Evolutionary conservation across 768 basidiomycete species (phyloP).

Genomic region (Cubamyces sp.): DNA sequence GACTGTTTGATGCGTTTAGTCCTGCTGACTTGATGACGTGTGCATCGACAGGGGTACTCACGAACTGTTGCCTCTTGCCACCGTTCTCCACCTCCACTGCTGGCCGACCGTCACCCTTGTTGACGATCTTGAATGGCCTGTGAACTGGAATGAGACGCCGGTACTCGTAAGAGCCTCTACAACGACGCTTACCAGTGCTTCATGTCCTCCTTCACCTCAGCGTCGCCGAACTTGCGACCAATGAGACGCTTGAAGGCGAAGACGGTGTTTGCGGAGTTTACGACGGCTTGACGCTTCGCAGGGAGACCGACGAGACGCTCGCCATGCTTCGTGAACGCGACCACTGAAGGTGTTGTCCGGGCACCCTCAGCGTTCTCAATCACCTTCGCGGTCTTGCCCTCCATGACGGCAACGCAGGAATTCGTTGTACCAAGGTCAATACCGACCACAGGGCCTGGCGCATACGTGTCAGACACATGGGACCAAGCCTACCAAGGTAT

Average conservation of each 20-base stretch:
- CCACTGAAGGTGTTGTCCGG: constrained; percentile 96
- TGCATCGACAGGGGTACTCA: constrained; percentile 43
- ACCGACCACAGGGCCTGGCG: constrained; percentile 83
- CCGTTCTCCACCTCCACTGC: constrained; percentile 85
- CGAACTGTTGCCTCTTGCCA: constrained; percentile 80
- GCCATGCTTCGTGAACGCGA: constrained; percentile 98
- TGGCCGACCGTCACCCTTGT: constrained; percentile 74
- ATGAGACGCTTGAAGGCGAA: constrained; percentile 95
- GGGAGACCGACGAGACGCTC: constrained; percentile 96
- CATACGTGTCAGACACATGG: constrained; percentile 3
- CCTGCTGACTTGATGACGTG: too few species aligned
- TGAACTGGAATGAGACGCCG: background rate
- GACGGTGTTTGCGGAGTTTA: constrained; percentile 93
- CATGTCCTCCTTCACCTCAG: constrained; percentile 91
- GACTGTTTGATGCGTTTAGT: constrained; percentile 51
- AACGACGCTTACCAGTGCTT: constrained; percentile 67
- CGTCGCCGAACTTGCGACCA: constrained; percentile 90
- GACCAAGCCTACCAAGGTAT: background rate
- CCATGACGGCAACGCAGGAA: constrained; percentile 93
- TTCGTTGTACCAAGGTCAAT: constrained; percentile 97
- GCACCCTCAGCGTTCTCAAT: constrained; percentile 98
- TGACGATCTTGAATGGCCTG: constrained; percentile 83
- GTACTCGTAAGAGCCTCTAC: background rate
- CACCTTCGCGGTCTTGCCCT: constrained; percentile 92
- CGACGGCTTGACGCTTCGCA: constrained; percentile 96